These are phyloP conservation scores for Didymella segeticola DNA, from an alignment of 2,329 filamentous ascomycete genomes.

Conservation along the genomic window DNA sequence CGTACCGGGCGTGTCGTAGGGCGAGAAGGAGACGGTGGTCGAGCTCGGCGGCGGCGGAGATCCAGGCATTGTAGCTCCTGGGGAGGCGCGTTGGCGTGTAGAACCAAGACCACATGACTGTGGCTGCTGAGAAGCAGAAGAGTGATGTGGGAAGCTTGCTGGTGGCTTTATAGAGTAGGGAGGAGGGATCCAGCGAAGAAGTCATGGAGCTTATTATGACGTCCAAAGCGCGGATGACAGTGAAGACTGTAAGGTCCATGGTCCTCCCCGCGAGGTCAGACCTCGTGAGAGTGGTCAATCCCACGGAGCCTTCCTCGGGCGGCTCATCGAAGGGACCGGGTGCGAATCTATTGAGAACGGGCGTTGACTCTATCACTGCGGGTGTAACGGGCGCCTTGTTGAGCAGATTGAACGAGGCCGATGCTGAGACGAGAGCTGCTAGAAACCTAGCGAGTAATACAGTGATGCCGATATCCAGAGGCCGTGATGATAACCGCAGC, in stretches of 20 bases:
- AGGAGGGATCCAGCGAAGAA: not conserved
- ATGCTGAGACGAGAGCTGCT: constrained; percentile 57
- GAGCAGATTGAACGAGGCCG: constrained; percentile 56
- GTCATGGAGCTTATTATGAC: constrained; percentile 58
- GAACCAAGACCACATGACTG: constrained; percentile 92
- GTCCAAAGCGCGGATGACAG: constrained; percentile 74
- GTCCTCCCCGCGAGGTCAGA: constrained; percentile 69
- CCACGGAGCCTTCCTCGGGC: constrained; percentile 24
- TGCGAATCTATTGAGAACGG: constrained; percentile 17
- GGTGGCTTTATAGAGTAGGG: constrained; percentile 28
- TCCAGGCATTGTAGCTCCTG: constrained; percentile 80
- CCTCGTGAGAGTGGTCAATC: constrained; percentile 19
- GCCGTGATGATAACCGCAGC: constrained; percentile 20
- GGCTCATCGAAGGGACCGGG: constrained; percentile 37
- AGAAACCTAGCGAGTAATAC: constrained; percentile 48
- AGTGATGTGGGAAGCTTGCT: constrained; percentile 69
- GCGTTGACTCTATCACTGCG: not conserved
- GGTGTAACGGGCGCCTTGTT: constrained; percentile 48
- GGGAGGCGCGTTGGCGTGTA: constrained; percentile 76
- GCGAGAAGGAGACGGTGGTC: constrained; percentile 77
- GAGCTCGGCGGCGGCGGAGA: constrained; percentile 75
- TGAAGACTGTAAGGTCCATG: constrained; percentile 83
- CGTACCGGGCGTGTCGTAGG: constrained; percentile 69
- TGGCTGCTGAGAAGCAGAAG: constrained; percentile 73
- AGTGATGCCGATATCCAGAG: not conserved